phyloP scores from a whole-genome alignment of 352 stramenopile species.

The Globisporangium takayamanum region DNA sequence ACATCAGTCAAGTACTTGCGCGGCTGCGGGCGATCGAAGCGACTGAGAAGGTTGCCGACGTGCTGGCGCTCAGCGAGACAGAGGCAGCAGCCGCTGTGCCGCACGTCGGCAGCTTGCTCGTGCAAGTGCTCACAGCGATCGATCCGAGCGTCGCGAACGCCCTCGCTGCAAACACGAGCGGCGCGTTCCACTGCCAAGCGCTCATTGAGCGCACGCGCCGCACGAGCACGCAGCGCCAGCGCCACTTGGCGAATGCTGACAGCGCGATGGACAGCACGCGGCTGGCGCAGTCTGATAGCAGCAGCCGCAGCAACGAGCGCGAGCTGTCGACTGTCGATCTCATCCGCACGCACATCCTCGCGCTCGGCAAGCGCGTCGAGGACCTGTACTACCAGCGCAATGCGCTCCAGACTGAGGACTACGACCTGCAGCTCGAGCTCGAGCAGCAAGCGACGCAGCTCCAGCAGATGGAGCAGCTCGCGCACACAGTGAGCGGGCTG shows the following conservation, averaged over 20 bases:
- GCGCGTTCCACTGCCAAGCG: constrained; percentile 42
- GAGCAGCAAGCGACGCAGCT: constrained; percentile 47
- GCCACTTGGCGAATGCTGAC: background rate
- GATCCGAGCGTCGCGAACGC: constrained; percentile 33
- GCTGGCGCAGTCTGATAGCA: background rate
- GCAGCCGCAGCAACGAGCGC: constrained; percentile 4
- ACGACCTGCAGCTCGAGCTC: constrained; percentile 61
- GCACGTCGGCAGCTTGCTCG: constrained; percentile 28
- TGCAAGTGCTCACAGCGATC: constrained; percentile 38
- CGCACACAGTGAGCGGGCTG: constrained; percentile 26
- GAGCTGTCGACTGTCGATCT: constrained; percentile 28
- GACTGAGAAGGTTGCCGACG: constrained; percentile 22
- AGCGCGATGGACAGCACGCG: background rate
- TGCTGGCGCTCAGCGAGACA: constrained; percentile 15
- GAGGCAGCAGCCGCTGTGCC: constrained; percentile 2
- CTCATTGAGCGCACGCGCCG: constrained; percentile 32
- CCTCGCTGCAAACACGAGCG: constrained; percentile 33
- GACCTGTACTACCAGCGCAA: constrained; percentile 70
- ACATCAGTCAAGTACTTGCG: constrained; percentile 27
- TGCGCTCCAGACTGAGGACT: constrained; percentile 66
- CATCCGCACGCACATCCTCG: constrained; percentile 54
- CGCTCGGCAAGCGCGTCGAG: constrained; percentile 56
- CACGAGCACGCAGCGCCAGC: constrained; percentile 2
- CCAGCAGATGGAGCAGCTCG: constrained; percentile 35
- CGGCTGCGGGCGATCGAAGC: constrained; percentile 32